phyloP scores from a whole-genome alignment of 1,139 yeast species.

The Yamadazyma atmosphaerica region DNA sequence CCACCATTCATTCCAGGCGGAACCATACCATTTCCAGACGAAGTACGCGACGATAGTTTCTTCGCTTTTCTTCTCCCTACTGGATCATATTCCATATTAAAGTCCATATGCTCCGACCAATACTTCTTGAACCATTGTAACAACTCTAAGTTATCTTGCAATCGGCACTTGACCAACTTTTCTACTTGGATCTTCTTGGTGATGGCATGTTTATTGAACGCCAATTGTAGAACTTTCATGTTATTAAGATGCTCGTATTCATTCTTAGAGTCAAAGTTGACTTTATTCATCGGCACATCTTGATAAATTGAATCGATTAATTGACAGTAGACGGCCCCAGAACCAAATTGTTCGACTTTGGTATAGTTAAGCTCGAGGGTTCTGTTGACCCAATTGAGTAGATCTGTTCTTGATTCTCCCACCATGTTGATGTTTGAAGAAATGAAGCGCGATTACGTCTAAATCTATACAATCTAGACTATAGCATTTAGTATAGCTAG shows the following conservation, averaged over 20 bases:
- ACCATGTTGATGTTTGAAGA: constrained; percentile 20
- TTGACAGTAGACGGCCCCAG: constrained; percentile 94
- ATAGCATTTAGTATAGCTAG: too few species aligned
- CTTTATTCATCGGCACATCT: constrained; percentile 77
- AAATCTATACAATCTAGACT: too few species aligned
- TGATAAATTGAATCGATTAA: constrained; percentile 81
- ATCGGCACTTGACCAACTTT: constrained; percentile 75
- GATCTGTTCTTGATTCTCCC: constrained; percentile 80
- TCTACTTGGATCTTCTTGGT: constrained; percentile 82
- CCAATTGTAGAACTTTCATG: constrained; percentile 80
- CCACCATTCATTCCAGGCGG: constrained; percentile 1
- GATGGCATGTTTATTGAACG: constrained; percentile 69
- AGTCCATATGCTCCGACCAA: constrained; percentile 75
- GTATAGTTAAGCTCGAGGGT: constrained; percentile 64
- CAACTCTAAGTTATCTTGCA: constrained; percentile 92
- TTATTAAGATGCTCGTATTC: constrained; percentile 82
- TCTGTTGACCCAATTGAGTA: constrained; percentile 81
- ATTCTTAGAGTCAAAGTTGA: constrained; percentile 60
- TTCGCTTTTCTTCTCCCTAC: constrained; percentile 24
- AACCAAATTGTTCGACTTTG: constrained; percentile 91
- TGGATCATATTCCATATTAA: constrained; percentile 64
- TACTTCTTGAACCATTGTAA: constrained; percentile 86
- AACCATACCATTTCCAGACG: constrained; percentile 1
- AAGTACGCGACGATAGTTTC: constrained; percentile 5
- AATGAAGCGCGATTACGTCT: constrained; percentile 1